A percentile compares a stretch with the other conserved stretches of the same genome.
These are phyloP conservation scores for Colletotrichum graminicola DNA, from an alignment of 2,329 filamentous ascomycete species.

Conservation along the genomic window DNA sequence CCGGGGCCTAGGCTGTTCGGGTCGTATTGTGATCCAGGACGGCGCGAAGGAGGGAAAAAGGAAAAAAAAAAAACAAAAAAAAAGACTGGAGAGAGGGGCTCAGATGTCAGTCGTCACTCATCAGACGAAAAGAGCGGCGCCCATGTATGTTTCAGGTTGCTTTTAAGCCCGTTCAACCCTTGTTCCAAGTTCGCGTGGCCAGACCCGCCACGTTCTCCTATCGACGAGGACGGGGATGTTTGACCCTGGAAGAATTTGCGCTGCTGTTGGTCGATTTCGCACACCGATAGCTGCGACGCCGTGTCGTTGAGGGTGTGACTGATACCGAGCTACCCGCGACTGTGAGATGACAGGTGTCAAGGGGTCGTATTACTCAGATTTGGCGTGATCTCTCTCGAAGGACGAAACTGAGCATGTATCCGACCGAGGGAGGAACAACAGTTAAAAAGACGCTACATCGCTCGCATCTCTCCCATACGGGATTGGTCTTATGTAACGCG, in stretches of 20 bases:
- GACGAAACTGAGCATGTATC: constrained; percentile 10
- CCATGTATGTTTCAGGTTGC: constrained; percentile 42
- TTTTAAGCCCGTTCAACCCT: constrained; percentile 37
- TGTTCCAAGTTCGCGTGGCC: constrained; percentile 34
- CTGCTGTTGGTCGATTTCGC: constrained; percentile 7
- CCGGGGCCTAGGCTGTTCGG: constrained; percentile 20
- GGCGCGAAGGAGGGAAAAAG: constrained; percentile 4
- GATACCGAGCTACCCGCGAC: constrained; percentile 2
- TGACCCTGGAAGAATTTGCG: constrained; percentile 2
- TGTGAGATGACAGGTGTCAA: constrained; percentile 1
- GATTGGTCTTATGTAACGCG: constrained; percentile 2
- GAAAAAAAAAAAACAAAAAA: constrained; percentile 19
- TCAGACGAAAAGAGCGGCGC: constrained; percentile 36
- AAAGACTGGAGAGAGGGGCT: constrained; percentile 19
- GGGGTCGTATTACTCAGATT: background rate
- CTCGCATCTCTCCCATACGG: constrained; percentile 1
- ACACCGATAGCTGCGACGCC: constrained; percentile 9
- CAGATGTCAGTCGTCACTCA: constrained; percentile 40
- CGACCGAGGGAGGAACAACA: constrained; percentile 9
- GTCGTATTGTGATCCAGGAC: constrained; percentile 3
- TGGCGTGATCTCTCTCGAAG: constrained; percentile 1
- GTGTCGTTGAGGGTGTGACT: constrained; percentile 14
- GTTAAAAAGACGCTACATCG: background rate
- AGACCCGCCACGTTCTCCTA: constrained; percentile 38
- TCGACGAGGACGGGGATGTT: constrained; percentile 25